Evolutionary conservation across 768 basidiomycete species (phyloP).

Genomic region (Heimioporus sp.): DNA sequence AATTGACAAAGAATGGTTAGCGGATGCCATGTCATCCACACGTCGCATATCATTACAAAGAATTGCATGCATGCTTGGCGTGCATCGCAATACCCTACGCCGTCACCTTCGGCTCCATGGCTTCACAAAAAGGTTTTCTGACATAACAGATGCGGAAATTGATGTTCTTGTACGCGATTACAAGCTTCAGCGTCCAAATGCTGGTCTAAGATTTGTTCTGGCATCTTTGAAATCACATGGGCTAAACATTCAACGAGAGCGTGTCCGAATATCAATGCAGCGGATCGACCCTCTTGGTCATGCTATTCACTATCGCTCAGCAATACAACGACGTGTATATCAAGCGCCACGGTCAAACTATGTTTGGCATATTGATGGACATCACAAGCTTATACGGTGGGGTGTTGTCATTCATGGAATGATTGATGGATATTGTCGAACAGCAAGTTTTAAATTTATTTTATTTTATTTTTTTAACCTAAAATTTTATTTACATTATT

Average conservation of each 20-base stretch:
- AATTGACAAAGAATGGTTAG: slow-evolving; percentile 3
- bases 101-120: slow-evolving; percentile 9
- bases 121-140: slow-evolving; percentile 7
- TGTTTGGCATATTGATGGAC: slow-evolving; percentile 27
- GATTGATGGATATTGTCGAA: slow-evolving; percentile 28
- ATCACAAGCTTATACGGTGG: slow-evolving; percentile 30
- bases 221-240: background rate
- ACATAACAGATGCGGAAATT: slow-evolving; percentile 17
- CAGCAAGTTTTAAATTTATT: no score
- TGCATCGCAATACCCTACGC: slow-evolving; percentile 15
- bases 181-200: background rate
- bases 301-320: background rate
- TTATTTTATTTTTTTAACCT: no score
- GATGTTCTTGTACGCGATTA: slow-evolving; percentile 12
- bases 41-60: background rate
- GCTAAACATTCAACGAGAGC: background rate
- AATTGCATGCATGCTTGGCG: slow-evolving; percentile 5
- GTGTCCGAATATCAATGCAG: background rate
- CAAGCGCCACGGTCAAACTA: background rate
- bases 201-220: slow-evolving; percentile 15
- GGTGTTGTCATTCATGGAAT: slow-evolving; percentile 27
- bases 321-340: background rate
- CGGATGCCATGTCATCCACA: background rate
- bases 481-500: no score
- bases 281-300: background rate